phyloP scores from a whole-genome alignment of 371 early-diverging fungal species.

The Zychaea mexicana region DNA sequence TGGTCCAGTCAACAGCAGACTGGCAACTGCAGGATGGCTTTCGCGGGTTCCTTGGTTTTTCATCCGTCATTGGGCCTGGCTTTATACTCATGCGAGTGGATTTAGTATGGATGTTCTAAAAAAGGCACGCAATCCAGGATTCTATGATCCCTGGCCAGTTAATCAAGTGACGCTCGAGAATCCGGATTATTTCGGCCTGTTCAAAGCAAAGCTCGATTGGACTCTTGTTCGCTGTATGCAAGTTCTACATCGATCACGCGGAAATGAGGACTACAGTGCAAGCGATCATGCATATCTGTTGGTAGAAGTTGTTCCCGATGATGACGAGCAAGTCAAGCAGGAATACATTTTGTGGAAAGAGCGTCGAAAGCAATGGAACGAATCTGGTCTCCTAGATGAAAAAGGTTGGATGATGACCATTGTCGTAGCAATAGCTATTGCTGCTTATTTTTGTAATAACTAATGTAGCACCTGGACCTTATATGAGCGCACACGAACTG shows the following conservation, averaged over 20 bases:
- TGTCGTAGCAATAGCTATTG: background rate
- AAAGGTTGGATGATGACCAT: background rate
- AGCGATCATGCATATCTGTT: slow-evolving; percentile 80
- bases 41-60: background rate
- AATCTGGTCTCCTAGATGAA: background rate
- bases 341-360: slow-evolving; percentile 10
- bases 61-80: background rate
- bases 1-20: slow-evolving; percentile 43
- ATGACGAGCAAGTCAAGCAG: slow-evolving; percentile 11
- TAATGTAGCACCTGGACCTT: no score
- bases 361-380: slow-evolving; percentile 10
- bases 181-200: slow-evolving; percentile 62
- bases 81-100: slow-evolving; percentile 32
- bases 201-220: slow-evolving; percentile 80
- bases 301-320: slow-evolving; percentile 54
- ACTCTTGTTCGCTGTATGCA: slow-evolving; percentile 65
- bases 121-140: slow-evolving; percentile 72
- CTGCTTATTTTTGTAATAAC: background rate
- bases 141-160: slow-evolving; percentile 73
- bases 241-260: slow-evolving; percentile 52
- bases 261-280: slow-evolving; percentile 65
- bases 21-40: slow-evolving; percentile 42
- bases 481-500: no score
- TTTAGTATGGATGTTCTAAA: slow-evolving; percentile 49
- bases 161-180: slow-evolving; percentile 69